A percentile compares a stretch with the other conserved stretches of the same genome.
Conservation (phyloP, 2,329 filamentous ascomycete genomes). For the Trichocomaceae sp. region DNA sequence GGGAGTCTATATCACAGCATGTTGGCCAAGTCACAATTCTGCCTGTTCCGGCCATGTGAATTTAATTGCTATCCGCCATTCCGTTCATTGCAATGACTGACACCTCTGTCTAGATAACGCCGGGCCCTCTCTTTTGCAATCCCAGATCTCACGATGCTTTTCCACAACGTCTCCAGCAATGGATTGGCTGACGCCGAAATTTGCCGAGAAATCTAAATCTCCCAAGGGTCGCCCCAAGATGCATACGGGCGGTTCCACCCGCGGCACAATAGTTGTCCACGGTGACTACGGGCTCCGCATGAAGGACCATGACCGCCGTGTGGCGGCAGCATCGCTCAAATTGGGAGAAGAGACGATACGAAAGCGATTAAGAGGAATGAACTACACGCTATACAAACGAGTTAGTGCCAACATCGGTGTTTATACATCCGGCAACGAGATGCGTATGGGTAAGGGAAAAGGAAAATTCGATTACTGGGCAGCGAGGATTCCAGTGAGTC, state of each 20-base stretch:
- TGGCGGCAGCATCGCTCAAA: conserved; percentile 79
- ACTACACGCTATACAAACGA: conserved; percentile 86
- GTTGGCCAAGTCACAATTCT: conserved; percentile 30
- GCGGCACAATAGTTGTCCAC: conserved; percentile 93
- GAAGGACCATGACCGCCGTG: conserved; percentile 84
- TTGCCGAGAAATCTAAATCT: conserved; percentile 78
- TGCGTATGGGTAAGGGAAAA: conserved; percentile 99
- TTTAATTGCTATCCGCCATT: conserved; percentile 3
- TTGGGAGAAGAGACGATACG: conserved; percentile 93
- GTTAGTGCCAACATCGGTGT: conserved; percentile 91
- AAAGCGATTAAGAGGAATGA: conserved; percentile 76
- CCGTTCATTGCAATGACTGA: conserved; percentile 17
- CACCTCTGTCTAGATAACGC: conserved; percentile 19
- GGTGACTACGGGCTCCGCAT: conserved; percentile 93
- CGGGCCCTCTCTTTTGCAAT: conserved; percentile 19
- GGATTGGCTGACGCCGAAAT: conserved; percentile 76
- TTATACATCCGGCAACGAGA: conserved; percentile 91
- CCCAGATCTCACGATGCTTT: conserved; percentile 56
- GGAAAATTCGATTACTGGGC: conserved; percentile 97
- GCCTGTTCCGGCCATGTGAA: conserved; percentile 32
- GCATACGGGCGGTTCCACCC: conserved; percentile 79
- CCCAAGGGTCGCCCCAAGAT: conserved; percentile 82
- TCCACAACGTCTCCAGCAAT: conserved; percentile 58
- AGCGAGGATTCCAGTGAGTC: conserved; percentile 78
- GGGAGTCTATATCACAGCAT: conserved; percentile 19